These are phyloP conservation scores for Podospora fimiseda DNA, from an alignment of 495 filamentous ascomycete genomes.

Conservation along the genomic window DNA sequence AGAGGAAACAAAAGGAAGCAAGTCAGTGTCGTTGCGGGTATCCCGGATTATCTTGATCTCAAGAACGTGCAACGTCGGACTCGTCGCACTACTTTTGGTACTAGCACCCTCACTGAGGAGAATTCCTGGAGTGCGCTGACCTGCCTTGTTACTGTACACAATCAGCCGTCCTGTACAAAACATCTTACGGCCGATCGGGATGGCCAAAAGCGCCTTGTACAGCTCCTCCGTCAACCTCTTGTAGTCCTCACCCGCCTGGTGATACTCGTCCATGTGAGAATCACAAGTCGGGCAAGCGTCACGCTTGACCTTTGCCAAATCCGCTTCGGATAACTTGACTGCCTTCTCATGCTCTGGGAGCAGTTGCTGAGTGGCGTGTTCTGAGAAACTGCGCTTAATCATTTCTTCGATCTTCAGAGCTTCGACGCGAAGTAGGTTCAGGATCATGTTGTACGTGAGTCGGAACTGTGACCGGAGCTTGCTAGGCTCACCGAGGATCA, in stretches of 20 bases:
- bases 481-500: conserved; percentile 94
- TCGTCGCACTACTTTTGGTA: conserved; percentile 44
- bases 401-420: conserved; percentile 98
- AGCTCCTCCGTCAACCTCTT: conserved; percentile 66
- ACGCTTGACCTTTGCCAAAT: conserved; percentile 80
- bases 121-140: conserved; percentile 71
- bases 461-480: conserved; percentile 95
- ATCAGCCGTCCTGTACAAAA: conserved; percentile 68
- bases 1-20: conserved; percentile 68
- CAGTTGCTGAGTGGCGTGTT: conserved; percentile 95
- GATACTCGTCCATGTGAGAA: conserved; percentile 66
- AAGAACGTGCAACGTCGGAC: conserved; percentile 66
- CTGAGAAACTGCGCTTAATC: conserved; percentile 98
- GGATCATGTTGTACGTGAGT: conserved; percentile 98
- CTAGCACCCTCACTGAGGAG: conserved; percentile 66
- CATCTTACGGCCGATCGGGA: conserved; percentile 73
- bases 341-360: conserved; percentile 92
- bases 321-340: conserved; percentile 86
- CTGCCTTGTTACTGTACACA: conserved; percentile 63
- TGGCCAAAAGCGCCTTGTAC: conserved; percentile 60
- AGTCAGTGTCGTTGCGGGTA: conserved; percentile 65
- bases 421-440: conserved; percentile 91
- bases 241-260: conserved; percentile 72
- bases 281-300: conserved; percentile 81
- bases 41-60: conserved; percentile 60